A percentile compares a stretch with the other conserved stretches of the same genome.
Conservation (phyloP, 441 rosid genomes). For the Bocquillonia castaneifolia region DNA sequence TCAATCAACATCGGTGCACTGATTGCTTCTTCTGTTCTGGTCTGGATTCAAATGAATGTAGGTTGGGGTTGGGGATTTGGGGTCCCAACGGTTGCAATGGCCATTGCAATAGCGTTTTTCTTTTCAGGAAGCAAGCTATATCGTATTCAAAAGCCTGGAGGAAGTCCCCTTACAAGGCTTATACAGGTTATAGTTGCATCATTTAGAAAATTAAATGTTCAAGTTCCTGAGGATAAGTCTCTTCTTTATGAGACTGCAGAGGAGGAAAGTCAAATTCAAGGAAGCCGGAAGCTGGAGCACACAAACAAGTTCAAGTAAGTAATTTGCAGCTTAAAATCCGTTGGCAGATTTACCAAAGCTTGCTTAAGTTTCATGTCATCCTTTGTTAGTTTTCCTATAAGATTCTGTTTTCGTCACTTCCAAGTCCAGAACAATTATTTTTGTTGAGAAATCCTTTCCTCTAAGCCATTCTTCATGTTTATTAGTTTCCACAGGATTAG, state of each 20-base stretch:
- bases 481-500: not conserved
- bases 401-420: too few species aligned
- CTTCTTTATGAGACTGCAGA: slow-evolving; percentile 60
- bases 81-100: slow-evolving; percentile 77
- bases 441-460: too few species aligned
- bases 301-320: slow-evolving; percentile 63
- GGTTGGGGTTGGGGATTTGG: slow-evolving; percentile 99
- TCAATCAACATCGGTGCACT: slow-evolving; percentile 89
- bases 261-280: slow-evolving; percentile 55
- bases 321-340: not conserved
- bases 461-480: not conserved
- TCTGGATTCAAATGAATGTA: slow-evolving; percentile 87
- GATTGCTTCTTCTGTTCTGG: slow-evolving; percentile 74
- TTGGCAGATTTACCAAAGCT: not conserved
- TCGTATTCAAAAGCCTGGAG: slow-evolving; percentile 89
- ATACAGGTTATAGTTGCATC: slow-evolving; percentile 77
- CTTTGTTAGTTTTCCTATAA: not conserved
- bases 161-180: slow-evolving; percentile 81
- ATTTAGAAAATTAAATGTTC: slow-evolving; percentile 49
- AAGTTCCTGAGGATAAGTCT: slow-evolving; percentile 67
- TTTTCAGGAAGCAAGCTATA: slow-evolving; percentile 73
- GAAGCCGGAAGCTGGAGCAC: slow-evolving; percentile 78
- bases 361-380: not conserved
- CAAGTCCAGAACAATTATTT: not conserved
- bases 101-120: slow-evolving; percentile 66